Conservation (phyloP, 2,329 filamentous ascomycete genomes). For the Colletotrichum karsti region DNA sequence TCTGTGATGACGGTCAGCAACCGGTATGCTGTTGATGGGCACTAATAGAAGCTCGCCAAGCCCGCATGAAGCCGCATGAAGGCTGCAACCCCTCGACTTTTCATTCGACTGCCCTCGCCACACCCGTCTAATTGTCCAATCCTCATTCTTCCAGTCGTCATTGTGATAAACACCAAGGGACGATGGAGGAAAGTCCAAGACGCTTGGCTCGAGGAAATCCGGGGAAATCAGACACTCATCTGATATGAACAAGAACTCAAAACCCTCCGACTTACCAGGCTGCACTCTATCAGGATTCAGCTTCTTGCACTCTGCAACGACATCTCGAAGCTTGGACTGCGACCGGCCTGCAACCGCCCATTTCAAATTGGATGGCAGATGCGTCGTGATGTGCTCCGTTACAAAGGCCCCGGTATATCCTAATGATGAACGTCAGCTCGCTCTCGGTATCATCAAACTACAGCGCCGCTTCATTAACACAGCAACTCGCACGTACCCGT, state of each 20-base stretch:
- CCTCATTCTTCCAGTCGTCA: not conserved
- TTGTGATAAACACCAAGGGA: not conserved
- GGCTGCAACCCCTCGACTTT: not conserved
- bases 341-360: conserved; percentile 92
- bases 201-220: not conserved
- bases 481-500: conserved; percentile 51
- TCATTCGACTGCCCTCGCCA: too few relatives aligned
- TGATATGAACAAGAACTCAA: not conserved
- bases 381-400: conserved; percentile 76
- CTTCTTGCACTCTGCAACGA: conserved; percentile 73
- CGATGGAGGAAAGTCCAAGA: not conserved
- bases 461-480: not conserved
- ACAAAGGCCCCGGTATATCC: conserved; percentile 86
- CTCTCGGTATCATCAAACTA: not conserved
- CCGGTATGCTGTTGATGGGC: not conserved
- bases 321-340: conserved; percentile 73
- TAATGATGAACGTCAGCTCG: conserved; percentile 33
- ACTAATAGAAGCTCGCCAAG: not conserved
- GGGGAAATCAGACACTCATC: not conserved
- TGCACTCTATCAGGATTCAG: conserved; percentile 74
- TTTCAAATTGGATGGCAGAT: conserved; percentile 78
- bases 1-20: conserved; percentile 38
- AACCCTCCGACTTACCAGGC: conserved; percentile 64
- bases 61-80: conserved; percentile 5
- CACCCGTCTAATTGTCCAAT: not conserved